Evolutionary conservation across 78 protist species (phyloP).

Genomic region (Isochrysis galbana): DNA sequence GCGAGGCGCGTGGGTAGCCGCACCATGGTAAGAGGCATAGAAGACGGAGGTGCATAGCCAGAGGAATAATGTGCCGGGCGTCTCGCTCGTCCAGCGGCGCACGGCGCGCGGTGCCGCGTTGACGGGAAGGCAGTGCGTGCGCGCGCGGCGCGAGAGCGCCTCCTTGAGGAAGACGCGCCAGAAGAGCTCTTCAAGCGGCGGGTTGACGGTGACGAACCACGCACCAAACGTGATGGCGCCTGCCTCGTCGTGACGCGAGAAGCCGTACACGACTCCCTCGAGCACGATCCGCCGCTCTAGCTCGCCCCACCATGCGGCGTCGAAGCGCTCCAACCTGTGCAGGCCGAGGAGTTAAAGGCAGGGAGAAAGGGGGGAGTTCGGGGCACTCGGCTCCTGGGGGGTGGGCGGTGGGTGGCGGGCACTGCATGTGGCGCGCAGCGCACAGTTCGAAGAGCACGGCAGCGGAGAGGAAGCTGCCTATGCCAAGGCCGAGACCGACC

Average conservation of each 20-base stretch:
- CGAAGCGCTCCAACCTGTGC: not conserved
- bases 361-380: not conserved
- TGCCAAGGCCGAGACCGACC: not conserved
- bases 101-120: not conserved
- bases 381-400: not conserved
- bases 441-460: not conserved
- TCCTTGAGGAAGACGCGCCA: not conserved
- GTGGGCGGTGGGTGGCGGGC: not conserved
- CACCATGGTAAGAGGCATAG: not conserved
- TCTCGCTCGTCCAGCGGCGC: not conserved
- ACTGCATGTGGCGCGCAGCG: not conserved
- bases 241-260: not conserved
- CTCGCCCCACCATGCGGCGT: too few species aligned
- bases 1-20: too few species aligned
- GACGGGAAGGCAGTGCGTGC: not conserved
- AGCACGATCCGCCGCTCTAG: not conserved
- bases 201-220: not conserved
- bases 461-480: not conserved
- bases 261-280: not conserved
- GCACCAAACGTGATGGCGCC: not conserved
- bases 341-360: not conserved
- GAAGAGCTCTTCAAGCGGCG: not conserved
- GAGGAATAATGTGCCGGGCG: not conserved
- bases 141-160: not conserved
- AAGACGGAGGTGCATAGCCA: not conserved